These are phyloP conservation scores for Ganoderma multipileum DNA, from an alignment of 1,284 basidiomycete genomes.

Conservation along the genomic window DNA sequence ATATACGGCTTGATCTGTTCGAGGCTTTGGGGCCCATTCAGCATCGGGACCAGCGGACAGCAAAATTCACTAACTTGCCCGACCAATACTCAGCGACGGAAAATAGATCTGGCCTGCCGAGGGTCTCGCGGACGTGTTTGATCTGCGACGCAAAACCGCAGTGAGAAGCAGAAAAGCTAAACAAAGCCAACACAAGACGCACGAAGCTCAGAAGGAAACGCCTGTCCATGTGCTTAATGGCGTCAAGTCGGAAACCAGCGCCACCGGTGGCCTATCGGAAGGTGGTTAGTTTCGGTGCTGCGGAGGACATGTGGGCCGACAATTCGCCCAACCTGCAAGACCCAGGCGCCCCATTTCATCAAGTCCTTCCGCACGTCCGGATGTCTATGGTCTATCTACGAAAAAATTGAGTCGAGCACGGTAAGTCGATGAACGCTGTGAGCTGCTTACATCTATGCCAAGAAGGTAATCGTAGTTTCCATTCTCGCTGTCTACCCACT, in stretches of 20 bases:
- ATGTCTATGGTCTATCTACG: conserved; percentile 85
- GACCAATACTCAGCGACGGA: conserved; percentile 82
- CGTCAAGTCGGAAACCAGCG: conserved; percentile 86
- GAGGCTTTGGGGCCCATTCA: conserved; percentile 46
- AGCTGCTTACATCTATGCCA: conserved; percentile 64
- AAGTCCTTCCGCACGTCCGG: conserved; percentile 78
- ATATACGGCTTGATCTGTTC: conserved; percentile 62
- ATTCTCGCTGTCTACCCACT: conserved; percentile 68
- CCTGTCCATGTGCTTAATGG: conserved; percentile 85
- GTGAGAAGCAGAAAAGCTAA: conserved; percentile 47
- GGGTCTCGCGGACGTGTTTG: conserved; percentile 51
- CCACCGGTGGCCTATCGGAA: conserved; percentile 74
- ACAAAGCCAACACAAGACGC: conserved; percentile 34
- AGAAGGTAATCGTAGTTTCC: conserved; percentile 87
- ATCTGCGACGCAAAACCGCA: conserved; percentile 49
- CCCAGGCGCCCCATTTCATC: conserved; percentile 73
- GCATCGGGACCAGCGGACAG: not conserved
- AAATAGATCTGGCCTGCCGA: conserved; percentile 61
- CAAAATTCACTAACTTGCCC: conserved; percentile 53
- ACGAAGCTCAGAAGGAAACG: conserved; percentile 73
- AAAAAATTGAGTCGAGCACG: not conserved
- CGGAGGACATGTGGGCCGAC: conserved; percentile 1
- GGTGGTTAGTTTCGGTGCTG: not conserved
- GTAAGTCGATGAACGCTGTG: not conserved
- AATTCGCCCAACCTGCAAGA: conserved; percentile 55